Conservation (phyloP, 129 eudicot genomes). For the Kitagawia praeruptora region DNA sequence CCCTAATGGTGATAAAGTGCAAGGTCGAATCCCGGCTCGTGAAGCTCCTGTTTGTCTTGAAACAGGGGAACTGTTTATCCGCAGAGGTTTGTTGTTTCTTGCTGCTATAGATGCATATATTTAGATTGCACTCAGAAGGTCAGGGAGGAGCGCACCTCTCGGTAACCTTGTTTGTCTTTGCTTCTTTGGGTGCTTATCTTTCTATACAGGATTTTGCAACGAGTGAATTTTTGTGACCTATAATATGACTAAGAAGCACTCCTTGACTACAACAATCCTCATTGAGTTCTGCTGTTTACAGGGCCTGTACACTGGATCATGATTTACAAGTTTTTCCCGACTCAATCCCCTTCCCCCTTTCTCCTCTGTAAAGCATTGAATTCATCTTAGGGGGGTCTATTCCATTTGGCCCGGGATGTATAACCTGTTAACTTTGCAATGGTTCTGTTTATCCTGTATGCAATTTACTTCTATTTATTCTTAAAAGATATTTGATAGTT, state of each 20-base stretch:
- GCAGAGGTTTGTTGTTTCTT: slow-evolving; percentile 44
- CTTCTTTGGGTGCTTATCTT: not conserved
- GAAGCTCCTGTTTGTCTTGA: slow-evolving; percentile 69
- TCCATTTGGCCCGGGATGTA: too few relatives aligned
- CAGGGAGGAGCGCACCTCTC: not conserved
- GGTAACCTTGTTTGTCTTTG: not conserved
- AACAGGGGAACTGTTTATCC: slow-evolving; percentile 52
- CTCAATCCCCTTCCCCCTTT: not conserved
- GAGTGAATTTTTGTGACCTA: not conserved
- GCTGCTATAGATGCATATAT: not conserved
- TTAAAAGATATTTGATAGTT: too few relatives aligned
- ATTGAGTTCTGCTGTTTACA: not conserved
- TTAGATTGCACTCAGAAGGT: not conserved
- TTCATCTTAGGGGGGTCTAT: not conserved
- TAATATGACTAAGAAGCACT: not conserved
- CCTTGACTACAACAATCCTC: not conserved
- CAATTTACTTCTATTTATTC: too few relatives aligned
- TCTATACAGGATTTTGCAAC: not conserved
- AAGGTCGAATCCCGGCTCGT: slow-evolving; percentile 14
- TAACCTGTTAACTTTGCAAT: not conserved
- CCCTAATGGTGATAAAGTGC: slow-evolving; percentile 41
- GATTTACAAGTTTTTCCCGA: not conserved
- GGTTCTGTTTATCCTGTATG: not conserved
- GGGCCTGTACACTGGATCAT: not conserved
- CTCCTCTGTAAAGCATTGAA: not conserved